Conservation (phyloP, 129 eudicot species). For the Smallanthus sonchifolius region DNA sequence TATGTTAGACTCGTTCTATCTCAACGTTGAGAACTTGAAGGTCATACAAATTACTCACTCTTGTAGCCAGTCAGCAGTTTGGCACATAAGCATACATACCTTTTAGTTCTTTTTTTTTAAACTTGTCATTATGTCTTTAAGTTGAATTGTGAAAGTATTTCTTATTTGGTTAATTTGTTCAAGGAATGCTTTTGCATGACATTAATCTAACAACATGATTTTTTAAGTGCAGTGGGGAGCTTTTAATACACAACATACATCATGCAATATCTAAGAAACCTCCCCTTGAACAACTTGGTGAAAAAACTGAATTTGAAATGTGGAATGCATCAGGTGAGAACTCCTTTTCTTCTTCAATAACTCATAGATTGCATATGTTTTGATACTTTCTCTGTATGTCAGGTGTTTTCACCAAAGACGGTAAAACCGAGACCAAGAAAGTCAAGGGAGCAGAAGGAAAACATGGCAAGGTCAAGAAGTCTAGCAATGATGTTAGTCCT, state of each 20-base stretch:
- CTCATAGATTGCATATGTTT: background rate
- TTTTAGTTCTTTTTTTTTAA: background rate
- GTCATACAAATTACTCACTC: background rate
- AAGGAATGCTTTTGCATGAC: constrained; percentile 8
- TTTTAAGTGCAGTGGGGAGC: constrained; percentile 48
- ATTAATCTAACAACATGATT: background rate
- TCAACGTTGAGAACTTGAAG: background rate
- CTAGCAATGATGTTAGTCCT: constrained; percentile 38
- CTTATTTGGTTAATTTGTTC: constrained; percentile 1
- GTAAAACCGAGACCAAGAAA: constrained; percentile 28
- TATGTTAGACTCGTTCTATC: background rate
- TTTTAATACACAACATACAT: constrained; percentile 55
- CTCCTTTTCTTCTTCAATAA: constrained; percentile 1
- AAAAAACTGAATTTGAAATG: constrained; percentile 47
- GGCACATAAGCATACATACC: background rate
- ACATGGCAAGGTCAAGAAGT: constrained; percentile 30
- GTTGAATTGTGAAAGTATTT: background rate
- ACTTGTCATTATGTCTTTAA: background rate
- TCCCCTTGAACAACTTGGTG: constrained; percentile 35
- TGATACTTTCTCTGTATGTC: background rate
- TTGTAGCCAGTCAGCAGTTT: background rate
- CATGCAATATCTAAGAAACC: constrained; percentile 59
- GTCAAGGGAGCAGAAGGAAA: constrained; percentile 23
- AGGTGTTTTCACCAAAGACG: constrained; percentile 59
- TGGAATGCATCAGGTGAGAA: constrained; percentile 65